Base-by-base conservation (phyloP, 768 basidiomycete genomes). In the Suillus alpinus region DNA sequence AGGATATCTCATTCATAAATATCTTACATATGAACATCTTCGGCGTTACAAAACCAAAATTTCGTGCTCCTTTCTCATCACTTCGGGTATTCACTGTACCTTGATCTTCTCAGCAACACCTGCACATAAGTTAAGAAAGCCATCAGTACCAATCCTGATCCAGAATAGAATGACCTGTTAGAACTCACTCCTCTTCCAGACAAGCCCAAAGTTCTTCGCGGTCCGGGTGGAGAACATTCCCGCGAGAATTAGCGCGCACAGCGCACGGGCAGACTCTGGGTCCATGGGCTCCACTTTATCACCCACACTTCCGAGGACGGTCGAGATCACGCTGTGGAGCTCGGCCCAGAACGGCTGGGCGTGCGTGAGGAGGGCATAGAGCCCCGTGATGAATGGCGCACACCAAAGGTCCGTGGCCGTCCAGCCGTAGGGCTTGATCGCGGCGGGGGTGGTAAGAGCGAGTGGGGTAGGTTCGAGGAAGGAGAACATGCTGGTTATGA, bases 321-420 rank as follows among this genome's bases (percentile, higher is more conserved):
- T 76, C 10, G 79, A 71, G 10, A 88, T 65, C 18, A 86, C 68
- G 5, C 69, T 62, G 64, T 89, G 86, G 43, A 81, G 58, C 32
- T 88, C 84, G 1, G 81, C 83, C 88, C 87, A 95, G 72, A 90
- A 89, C 0, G 93, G 90, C 70, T 95, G 93, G 2, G 91, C 87
- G 63, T 94, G 92, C 9, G 93, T 94, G 56, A 95, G 81, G 60
- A 87, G 82, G 57, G 94, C 87, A 69, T 92, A 95, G 10, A 95
- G 69, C 1, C 80, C 89, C 12, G 92, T 93, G 66, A 87, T 76
- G 65, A 87, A 75, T 7, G 92, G 87, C 9, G 94, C 92, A 72
- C 85, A 85, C 94, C 94, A 96, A 34, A 94, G 72, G 69, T 96
- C 95, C 0, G 85, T 82, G 26, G 86, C 85, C 46, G 86, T 89